phyloP scores from a whole-genome alignment of 257 asterid genomes.

The Fraxinus excelsior region DNA sequence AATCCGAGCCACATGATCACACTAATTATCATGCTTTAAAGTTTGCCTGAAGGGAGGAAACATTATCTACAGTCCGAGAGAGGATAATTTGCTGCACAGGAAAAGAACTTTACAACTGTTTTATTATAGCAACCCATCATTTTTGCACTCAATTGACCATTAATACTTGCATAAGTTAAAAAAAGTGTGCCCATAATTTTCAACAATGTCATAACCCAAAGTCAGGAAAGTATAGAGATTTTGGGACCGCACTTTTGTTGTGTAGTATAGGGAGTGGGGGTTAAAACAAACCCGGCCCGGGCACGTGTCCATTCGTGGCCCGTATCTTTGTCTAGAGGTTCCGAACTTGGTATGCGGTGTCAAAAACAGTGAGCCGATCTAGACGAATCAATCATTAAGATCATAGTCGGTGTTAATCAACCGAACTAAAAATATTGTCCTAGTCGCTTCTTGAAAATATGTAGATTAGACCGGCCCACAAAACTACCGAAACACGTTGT shows the following conservation, averaged over 20 bases:
- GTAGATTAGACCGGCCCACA: too few species aligned
- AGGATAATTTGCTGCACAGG: background rate
- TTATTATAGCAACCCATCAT: background rate
- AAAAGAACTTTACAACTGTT: background rate
- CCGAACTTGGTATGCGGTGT: background rate
- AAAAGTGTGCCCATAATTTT: background rate
- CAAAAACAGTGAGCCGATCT: background rate
- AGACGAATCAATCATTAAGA: background rate
- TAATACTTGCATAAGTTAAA: background rate
- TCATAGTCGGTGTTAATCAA: too few species aligned
- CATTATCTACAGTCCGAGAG: background rate
- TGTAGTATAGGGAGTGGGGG: background rate
- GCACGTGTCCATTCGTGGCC: background rate
- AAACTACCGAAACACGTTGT: too few species aligned
- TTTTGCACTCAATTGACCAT: background rate
- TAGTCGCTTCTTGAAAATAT: too few species aligned
- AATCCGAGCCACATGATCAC: constrained; percentile 6
- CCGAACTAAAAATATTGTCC: too few species aligned
- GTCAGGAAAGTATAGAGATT: background rate
- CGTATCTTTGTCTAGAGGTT: too few species aligned
- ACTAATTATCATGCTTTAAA: background rate
- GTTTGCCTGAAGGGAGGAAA: background rate
- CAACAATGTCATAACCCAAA: background rate
- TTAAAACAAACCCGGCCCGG: background rate
- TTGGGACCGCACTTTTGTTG: background rate